Percentiles rank a stretch among this genome's conserved stretches.
Conservation (phyloP, 2,329 filamentous ascomycete genomes). For the Trichoderma semiorbis region DNA sequence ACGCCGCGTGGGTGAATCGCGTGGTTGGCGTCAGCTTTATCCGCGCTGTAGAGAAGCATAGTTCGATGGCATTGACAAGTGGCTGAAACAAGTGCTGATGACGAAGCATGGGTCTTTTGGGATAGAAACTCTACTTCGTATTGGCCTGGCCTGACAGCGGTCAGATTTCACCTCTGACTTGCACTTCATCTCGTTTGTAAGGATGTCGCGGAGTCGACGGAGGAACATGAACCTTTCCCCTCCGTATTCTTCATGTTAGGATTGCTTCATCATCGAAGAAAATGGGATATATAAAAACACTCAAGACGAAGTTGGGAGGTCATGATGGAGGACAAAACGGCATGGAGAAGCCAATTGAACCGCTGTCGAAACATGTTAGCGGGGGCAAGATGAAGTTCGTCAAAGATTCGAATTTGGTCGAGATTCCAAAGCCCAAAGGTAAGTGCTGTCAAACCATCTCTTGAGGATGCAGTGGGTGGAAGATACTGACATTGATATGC, state of each 20-base stretch:
- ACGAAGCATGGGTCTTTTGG: background rate
- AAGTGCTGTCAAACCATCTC: background rate
- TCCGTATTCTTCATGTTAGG: background rate
- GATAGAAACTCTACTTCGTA: background rate
- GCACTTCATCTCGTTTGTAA: background rate
- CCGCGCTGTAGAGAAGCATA: background rate
- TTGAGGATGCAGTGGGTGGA: background rate
- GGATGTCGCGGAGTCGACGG: background rate
- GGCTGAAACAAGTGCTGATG: slow-evolving; percentile 15
- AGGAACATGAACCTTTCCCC: background rate
- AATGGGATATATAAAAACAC: slow-evolving; percentile 10
- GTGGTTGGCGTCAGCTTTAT: slow-evolving; percentile 1
- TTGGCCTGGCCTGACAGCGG: background rate
- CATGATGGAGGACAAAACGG: background rate
- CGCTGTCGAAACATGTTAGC: background rate
- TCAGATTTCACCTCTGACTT: background rate
- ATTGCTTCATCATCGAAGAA: background rate
- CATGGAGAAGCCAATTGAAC: background rate
- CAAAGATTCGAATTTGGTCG: background rate
- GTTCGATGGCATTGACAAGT: background rate
- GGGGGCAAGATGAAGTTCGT: background rate
- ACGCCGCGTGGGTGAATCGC: background rate
- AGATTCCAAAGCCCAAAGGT: slow-evolving; percentile 16
- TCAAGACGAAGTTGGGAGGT: background rate
- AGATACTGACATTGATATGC: background rate